A percentile compares a stretch with the other conserved stretches of the same genome.
These are phyloP conservation scores for Colletotrichum brevisporum DNA, from an alignment of 2,329 filamentous ascomycete genomes.

Conservation along the genomic window DNA sequence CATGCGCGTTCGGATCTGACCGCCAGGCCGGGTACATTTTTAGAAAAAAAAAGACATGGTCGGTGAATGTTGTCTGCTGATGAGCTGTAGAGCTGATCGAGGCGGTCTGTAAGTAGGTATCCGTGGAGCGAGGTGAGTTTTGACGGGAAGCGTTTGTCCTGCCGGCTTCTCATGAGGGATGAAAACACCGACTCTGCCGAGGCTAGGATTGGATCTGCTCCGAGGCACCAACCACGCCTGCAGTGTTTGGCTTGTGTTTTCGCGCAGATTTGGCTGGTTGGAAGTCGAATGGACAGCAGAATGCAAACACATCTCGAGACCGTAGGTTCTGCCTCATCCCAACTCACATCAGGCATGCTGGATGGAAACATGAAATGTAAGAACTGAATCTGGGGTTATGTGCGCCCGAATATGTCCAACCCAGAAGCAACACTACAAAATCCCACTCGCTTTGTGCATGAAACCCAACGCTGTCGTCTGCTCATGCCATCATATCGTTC, in stretches of 20 bases:
- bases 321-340: no score
- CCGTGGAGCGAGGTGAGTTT: not conserved
- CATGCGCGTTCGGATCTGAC: slow-evolving; percentile 5
- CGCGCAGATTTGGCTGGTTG: no score
- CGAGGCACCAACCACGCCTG: no score
- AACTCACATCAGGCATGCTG: no score
- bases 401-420: not conserved
- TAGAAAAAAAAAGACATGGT: not conserved
- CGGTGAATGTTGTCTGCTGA: not conserved
- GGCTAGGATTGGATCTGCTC: no score
- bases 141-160: not conserved
- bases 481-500: slow-evolving; percentile 11
- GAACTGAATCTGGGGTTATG: not conserved
- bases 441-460: not conserved
- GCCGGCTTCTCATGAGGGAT: no score
- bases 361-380: not conserved
- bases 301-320: no score
- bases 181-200: no score
- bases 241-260: no score
- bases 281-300: no score
- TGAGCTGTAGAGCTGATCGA: not conserved
- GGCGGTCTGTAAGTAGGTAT: slow-evolving; percentile 7
- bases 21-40: slow-evolving; percentile 3
- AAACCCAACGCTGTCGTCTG: not conserved
- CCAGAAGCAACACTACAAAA: no score